These are phyloP conservation scores for Hydnum rufescens DNA, from an alignment of 768 basidiomycete genomes.

Conservation along the genomic window DNA sequence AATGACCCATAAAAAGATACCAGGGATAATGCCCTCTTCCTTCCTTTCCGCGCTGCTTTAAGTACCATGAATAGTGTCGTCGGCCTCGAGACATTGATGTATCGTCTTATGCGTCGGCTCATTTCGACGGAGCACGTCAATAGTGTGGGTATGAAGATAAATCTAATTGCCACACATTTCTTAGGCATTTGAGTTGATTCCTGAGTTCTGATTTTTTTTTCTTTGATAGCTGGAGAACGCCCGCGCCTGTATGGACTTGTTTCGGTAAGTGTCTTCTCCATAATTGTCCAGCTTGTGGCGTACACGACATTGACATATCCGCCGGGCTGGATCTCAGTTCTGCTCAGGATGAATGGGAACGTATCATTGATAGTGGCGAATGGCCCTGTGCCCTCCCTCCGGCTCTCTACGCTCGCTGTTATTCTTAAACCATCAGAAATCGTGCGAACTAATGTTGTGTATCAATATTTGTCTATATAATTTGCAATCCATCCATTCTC, in stretches of 20 bases:
- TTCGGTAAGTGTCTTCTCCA: conserved; percentile 1
- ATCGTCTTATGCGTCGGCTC: conserved; percentile 63
- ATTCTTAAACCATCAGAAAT: too few species aligned
- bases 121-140: conserved; percentile 54
- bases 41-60: conserved; percentile 58
- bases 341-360: not conserved
- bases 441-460: too few species aligned
- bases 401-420: not conserved
- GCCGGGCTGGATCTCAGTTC: not conserved
- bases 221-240: conserved; percentile 50
- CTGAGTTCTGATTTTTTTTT: not conserved
- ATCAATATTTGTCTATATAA: too few species aligned
- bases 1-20: conserved; percentile 24
- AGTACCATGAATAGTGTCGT: conserved; percentile 39
- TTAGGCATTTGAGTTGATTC: not conserved
- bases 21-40: conserved; percentile 63
- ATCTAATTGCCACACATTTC: conserved; percentile 5
- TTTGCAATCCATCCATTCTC: too few species aligned
- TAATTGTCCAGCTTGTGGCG: not conserved
- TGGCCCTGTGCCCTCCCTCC: conserved; percentile 11
- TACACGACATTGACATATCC: too few species aligned
- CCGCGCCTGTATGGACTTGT: conserved; percentile 22
- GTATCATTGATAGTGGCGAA: not conserved
- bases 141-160: conserved; percentile 53
- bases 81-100: conserved; percentile 60